These are phyloP conservation scores for Benincasa hispida DNA, from an alignment of 306 rosid species.

Conservation along the genomic window DNA sequence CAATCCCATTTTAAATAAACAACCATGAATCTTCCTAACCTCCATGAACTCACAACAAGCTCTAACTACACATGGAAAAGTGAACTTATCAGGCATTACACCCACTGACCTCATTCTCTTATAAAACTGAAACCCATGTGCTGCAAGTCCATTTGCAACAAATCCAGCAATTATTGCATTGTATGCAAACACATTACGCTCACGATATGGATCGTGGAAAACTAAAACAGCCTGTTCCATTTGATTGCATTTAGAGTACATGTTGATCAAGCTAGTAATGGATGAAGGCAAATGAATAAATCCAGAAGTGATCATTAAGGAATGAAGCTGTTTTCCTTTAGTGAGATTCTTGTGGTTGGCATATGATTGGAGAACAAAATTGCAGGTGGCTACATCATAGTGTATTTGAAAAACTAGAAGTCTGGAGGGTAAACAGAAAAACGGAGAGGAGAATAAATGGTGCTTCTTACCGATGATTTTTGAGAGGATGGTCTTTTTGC, in stretches of 20 bases:
- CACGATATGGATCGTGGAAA: constrained; percentile 25
- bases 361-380: constrained; percentile 42
- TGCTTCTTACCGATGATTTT: constrained; percentile 7
- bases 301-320: constrained; percentile 38
- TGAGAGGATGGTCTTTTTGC: constrained; percentile 4
- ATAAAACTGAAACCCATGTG: constrained; percentile 29
- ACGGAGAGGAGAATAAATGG: not conserved
- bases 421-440: constrained; percentile 14
- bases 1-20: constrained; percentile 60
- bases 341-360: constrained; percentile 37
- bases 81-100: constrained; percentile 50
- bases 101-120: constrained; percentile 37
- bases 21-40: constrained; percentile 57
- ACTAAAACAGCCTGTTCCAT: constrained; percentile 36
- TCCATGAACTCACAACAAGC: constrained; percentile 46
- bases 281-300: constrained; percentile 38
- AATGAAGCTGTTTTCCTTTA: constrained; percentile 47
- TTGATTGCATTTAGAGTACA: constrained; percentile 62
- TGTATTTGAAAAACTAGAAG: not conserved
- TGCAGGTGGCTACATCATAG: constrained; percentile 30
- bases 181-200: constrained; percentile 54
- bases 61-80: constrained; percentile 57
- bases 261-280: constrained; percentile 66
- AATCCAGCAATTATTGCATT: constrained; percentile 67
- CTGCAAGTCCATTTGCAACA: constrained; percentile 32